phyloP scores from a whole-genome alignment of 1,284 basidiomycete species.

The Rhodofomes roseus region DNA sequence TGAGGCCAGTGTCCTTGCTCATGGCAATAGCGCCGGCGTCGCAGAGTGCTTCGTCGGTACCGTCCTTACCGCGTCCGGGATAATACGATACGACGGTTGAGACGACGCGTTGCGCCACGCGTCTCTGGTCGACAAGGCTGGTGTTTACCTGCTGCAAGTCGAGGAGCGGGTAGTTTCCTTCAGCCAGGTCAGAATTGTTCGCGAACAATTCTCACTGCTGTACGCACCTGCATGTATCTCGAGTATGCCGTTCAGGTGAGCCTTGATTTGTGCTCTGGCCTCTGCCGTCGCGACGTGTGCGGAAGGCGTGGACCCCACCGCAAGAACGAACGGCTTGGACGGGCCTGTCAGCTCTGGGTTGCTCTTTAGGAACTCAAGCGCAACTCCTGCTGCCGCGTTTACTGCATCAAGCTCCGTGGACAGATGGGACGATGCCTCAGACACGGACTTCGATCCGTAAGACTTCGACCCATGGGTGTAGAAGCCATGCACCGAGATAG shows the following conservation, averaged over 20 bases:
- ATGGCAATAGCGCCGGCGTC: conserved; percentile 84
- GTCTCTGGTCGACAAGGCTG: conserved; percentile 49
- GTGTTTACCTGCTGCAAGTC: conserved; percentile 86
- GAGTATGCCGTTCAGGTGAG: conserved; percentile 53
- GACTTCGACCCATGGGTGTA: conserved; percentile 80
- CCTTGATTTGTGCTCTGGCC: conserved; percentile 40
- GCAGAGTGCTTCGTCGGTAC: conserved; percentile 71
- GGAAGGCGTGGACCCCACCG: conserved; percentile 85
- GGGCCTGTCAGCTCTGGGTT: conserved; percentile 29
- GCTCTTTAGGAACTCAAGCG: conserved; percentile 43
- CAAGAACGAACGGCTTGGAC: conserved; percentile 59
- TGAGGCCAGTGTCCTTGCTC: conserved; percentile 80
- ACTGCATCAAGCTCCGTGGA: conserved; percentile 72
- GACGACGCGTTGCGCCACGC: conserved; percentile 68
- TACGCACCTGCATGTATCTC: conserved; percentile 72
- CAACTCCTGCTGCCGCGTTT: conserved; percentile 61
- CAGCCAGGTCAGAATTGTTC: background rate
- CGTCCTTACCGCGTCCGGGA: conserved; percentile 57
- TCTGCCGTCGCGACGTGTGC: conserved; percentile 71
- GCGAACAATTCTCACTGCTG: background rate
- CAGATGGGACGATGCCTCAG: conserved; percentile 63
- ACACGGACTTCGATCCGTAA: conserved; percentile 65
- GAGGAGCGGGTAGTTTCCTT: conserved; percentile 80
- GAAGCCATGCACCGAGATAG: conserved; percentile 73
- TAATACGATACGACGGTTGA: conserved; percentile 78